A percentile compares a stretch with the other conserved stretches of the same genome.
phyloP scores from a whole-genome alignment of 345 rosid genomes.

The Erodium maritimum region DNA sequence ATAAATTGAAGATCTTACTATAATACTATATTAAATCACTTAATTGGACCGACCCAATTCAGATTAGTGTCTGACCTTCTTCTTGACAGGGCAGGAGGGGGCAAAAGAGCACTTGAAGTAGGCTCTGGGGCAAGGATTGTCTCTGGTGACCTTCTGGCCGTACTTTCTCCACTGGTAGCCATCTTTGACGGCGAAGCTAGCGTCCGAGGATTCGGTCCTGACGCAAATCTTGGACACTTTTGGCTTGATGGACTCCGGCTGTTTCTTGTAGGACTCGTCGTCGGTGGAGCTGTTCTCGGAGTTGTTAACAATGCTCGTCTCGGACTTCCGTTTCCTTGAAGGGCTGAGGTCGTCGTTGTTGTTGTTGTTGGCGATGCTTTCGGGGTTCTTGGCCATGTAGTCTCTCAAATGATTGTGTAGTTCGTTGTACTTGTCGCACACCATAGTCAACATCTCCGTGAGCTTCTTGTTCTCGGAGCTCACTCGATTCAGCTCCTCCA shows the following conservation, averaged over 20 bases:
- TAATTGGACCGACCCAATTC: too few species aligned
- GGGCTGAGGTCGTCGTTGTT: constrained; percentile 36
- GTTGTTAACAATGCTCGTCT: constrained; percentile 31
- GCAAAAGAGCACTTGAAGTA: constrained; percentile 97
- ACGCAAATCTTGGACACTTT: constrained; percentile 49
- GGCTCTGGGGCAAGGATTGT: constrained; percentile 95
- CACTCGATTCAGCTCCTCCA: constrained; percentile 70
- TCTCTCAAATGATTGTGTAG: constrained; percentile 50
- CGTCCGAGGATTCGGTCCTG: constrained; percentile 63
- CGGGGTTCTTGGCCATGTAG: constrained; percentile 32
- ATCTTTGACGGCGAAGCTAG: constrained; percentile 84
- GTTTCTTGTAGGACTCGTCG: constrained; percentile 68
- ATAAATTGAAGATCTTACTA: neutral
- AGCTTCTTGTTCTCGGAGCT: constrained; percentile 83
- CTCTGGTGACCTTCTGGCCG: constrained; percentile 98
- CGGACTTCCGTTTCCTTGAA: constrained; percentile 71
- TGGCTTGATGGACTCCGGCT: constrained; percentile 40
- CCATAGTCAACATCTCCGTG: constrained; percentile 52
- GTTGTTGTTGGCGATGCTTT: neutral
- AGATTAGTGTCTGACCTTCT: too few species aligned
- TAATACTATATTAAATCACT: too few species aligned
- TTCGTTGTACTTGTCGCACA: constrained; percentile 72
- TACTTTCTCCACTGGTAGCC: constrained; percentile 99
- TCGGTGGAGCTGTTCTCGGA: constrained; percentile 93
- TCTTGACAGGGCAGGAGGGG: constrained; percentile 89